Conservation (phyloP, 805 yeast species). For the Candida hispaniensis region DNA sequence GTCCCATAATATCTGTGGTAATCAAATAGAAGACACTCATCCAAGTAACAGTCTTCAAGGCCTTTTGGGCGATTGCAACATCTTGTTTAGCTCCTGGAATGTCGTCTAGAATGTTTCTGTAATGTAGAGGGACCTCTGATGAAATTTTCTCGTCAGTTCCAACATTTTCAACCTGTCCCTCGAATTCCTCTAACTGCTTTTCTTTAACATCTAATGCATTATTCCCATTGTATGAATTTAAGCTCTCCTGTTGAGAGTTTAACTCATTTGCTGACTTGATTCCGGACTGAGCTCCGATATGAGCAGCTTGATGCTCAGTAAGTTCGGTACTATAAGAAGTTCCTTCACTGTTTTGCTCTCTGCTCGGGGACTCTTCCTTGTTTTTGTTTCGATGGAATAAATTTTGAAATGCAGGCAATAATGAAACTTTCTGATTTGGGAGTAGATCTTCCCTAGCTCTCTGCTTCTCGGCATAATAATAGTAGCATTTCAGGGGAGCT, state of each 20-base stretch:
- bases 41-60: slow-evolving; percentile 22
- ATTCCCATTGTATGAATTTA: slow-evolving; percentile 1
- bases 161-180: slow-evolving; percentile 3
- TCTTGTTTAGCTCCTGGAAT: slow-evolving; percentile 13
- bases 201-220: neutral
- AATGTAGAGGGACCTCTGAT: too few relatives aligned
- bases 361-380: slow-evolving; percentile 1
- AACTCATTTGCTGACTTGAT: too few relatives aligned
- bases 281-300: too few relatives aligned
- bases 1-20: slow-evolving; percentile 40
- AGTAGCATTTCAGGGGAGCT: slow-evolving; percentile 11
- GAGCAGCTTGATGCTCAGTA: too few relatives aligned
- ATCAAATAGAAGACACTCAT: slow-evolving; percentile 35
- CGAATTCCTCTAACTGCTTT: neutral
- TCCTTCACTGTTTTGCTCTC: too few relatives aligned
- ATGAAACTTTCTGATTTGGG: slow-evolving; percentile 1
- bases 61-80: slow-evolving; percentile 19
- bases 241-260: too few relatives aligned
- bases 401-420: slow-evolving; percentile 5
- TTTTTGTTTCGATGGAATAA: slow-evolving; percentile 5
- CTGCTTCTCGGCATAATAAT: slow-evolving; percentile 13
- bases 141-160: too few relatives aligned
- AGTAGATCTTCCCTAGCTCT: slow-evolving; percentile 1
- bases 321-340: too few relatives aligned
- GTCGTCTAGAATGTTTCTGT: slow-evolving; percentile 3